Percentiles rank a stretch among this genome's conserved stretches.
Evolutionary conservation across 768 basidiomycete species (phyloP).

Genomic region (Tephrocybe rancida): DNA sequence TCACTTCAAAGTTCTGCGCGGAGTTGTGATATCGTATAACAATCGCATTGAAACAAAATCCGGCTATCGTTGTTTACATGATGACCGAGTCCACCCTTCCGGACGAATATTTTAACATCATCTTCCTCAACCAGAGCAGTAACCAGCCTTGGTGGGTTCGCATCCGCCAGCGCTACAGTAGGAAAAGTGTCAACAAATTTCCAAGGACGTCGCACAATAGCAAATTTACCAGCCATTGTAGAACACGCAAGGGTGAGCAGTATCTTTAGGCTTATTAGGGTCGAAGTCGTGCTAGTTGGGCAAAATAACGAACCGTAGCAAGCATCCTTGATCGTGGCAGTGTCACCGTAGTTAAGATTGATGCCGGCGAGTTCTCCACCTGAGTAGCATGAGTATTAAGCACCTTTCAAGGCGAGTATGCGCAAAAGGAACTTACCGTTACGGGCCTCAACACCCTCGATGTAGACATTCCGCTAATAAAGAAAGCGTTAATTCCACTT

Average conservation of each 20-base stretch:
- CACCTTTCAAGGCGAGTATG: too few relatives aligned
- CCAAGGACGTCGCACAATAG: background rate
- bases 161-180: background rate
- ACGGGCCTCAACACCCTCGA: conserved; percentile 6
- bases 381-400: background rate
- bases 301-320: background rate
- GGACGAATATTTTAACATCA: background rate
- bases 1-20: too few relatives aligned
- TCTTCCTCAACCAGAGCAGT: conserved; percentile 5
- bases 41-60: background rate
- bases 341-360: conserved; percentile 8
- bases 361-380: conserved; percentile 5
- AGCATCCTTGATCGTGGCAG: conserved; percentile 6
- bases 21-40: too few relatives aligned
- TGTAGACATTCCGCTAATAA: conserved; percentile 2
- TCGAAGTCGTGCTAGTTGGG: background rate
- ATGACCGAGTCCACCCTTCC: background rate
- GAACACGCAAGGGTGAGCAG: background rate
- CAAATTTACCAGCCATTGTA: conserved; percentile 6
- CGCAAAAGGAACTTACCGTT: background rate
- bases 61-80: background rate
- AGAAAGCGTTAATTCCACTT: background rate
- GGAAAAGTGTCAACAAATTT: background rate
- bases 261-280: background rate
- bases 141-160: conserved; percentile 11